Evolutionary conservation across 805 yeast genomes (phyloP).

Genomic region (Zygosaccharomyces lentus): DNA sequence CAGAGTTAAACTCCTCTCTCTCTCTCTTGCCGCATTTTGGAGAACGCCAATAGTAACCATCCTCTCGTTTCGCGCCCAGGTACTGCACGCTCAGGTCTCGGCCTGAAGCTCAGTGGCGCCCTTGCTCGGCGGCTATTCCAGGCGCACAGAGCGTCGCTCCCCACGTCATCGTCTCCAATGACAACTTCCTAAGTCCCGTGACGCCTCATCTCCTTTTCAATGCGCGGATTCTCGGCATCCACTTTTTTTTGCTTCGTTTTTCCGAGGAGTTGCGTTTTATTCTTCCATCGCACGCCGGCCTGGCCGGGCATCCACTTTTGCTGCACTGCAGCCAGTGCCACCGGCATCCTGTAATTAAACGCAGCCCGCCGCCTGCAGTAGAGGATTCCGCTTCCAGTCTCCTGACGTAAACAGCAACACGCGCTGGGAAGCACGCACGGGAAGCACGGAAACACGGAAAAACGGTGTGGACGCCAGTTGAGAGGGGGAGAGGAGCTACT

Average conservation of each 20-base stretch:
- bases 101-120: neutral
- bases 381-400: neutral
- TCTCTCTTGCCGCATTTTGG: too few species aligned
- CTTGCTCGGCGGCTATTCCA: neutral
- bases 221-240: neutral
- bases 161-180: too few species aligned
- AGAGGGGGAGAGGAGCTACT: neutral
- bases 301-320: neutral
- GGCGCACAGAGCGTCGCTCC: neutral
- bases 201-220: too few species aligned
- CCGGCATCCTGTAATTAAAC: neutral
- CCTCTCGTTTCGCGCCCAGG: too few species aligned
- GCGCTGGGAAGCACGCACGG: conserved; percentile 4
- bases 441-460: neutral
- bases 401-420: conserved; percentile 1
- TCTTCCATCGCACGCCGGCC: neutral
- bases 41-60: too few species aligned
- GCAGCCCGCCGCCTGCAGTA: neutral
- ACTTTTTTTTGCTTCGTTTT: neutral
- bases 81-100: too few species aligned
- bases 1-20: too few species aligned
- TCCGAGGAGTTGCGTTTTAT: neutral
- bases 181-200: too few species aligned
- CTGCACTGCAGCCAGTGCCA: neutral
- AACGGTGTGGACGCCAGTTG: neutral